These are phyloP conservation scores for Tilletia setariae DNA, from an alignment of 1,284 basidiomycete species.

Conservation along the genomic window DNA sequence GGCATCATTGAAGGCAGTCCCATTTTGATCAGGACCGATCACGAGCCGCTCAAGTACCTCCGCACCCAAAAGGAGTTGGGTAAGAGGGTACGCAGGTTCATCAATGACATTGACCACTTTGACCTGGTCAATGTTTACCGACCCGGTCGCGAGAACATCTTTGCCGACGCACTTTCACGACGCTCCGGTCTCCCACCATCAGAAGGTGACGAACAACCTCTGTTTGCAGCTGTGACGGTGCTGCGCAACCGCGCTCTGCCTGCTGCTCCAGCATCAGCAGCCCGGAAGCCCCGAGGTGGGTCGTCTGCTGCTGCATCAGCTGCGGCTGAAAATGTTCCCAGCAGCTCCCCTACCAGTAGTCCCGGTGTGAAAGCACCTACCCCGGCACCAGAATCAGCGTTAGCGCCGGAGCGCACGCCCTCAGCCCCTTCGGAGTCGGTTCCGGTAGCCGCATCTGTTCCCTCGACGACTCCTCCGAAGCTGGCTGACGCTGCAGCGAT, in stretches of 20 bases:
- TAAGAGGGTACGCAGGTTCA: background rate
- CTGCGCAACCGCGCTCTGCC: background rate
- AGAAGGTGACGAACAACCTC: background rate
- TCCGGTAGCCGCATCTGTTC: no score
- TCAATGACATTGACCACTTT: background rate
- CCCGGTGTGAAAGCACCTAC: no score
- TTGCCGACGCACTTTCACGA: background rate
- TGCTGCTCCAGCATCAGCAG: background rate
- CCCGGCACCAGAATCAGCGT: no score
- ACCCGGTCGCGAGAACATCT: background rate
- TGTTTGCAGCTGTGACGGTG: background rate
- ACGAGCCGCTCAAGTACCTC: background rate
- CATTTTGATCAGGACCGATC: background rate
- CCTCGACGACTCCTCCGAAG: no score
- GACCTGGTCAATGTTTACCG: background rate
- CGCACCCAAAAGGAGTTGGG: background rate
- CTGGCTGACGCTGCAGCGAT: no score
- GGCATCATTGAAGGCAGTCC: background rate
- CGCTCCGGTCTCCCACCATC: background rate
- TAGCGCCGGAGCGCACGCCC: no score
- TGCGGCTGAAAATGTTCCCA: no score
- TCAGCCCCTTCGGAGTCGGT: no score
- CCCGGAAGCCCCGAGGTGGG: background rate
- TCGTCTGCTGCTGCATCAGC: no score
- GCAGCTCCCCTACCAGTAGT: no score